phyloP scores from a whole-genome alignment of 2,329 filamentous ascomycete species.

The Venturia carpophila region DNA sequence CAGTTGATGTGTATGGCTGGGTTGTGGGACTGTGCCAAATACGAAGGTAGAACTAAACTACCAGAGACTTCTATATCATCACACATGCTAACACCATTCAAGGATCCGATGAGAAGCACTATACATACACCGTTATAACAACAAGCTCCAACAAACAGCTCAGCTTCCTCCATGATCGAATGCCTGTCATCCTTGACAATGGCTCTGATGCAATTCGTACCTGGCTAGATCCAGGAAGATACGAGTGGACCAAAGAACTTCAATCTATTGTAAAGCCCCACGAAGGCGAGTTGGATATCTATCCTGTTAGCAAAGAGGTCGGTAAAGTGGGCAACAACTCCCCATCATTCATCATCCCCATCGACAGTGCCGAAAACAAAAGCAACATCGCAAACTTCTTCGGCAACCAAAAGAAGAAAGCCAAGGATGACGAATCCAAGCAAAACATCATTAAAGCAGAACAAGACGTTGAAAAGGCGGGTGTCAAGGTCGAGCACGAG shows the following conservation, averaged over 20 bases:
- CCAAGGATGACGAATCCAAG: constrained; percentile 25
- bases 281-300: constrained; percentile 70
- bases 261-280: constrained; percentile 75
- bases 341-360: constrained; percentile 70
- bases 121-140: constrained; percentile 91
- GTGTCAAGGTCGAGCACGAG: constrained; percentile 28
- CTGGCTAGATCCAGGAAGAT: constrained; percentile 69
- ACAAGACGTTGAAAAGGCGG: constrained; percentile 24
- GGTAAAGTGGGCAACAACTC: constrained; percentile 93
- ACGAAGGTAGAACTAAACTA: constrained; percentile 51
- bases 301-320: constrained; percentile 79
- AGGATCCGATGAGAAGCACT: constrained; percentile 61
- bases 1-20: constrained; percentile 83
- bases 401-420: constrained; percentile 45
- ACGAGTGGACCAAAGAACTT: constrained; percentile 69
- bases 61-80: not conserved
- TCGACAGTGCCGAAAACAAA: constrained; percentile 82
- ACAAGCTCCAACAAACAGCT: constrained; percentile 78
- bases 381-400: constrained; percentile 94
- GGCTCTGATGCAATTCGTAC: constrained; percentile 59
- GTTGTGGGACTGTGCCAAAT: constrained; percentile 81
- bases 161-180: constrained; percentile 82
- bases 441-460: constrained; percentile 24
- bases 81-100: constrained; percentile 15
- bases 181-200: constrained; percentile 86